Evolutionary conservation across 2,329 filamentous ascomycete genomes (phyloP), one percentile per base, ranked within the genome.

Genomic region (Colletotrichum shisoi): DNA sequence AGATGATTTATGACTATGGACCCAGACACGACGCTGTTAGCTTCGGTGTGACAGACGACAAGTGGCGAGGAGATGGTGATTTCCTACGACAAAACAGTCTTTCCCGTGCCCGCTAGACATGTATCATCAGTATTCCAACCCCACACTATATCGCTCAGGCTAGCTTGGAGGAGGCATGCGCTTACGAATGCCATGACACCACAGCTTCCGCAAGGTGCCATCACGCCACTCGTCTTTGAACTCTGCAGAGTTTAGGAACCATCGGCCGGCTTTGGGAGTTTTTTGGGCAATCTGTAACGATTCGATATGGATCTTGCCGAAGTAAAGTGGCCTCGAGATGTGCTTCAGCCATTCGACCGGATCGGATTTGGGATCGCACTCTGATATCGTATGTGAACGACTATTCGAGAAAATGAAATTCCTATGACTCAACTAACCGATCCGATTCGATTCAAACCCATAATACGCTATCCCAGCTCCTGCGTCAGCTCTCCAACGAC

Each of bases 111-210:
- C 42, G 61, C 61, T 63, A 27, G 5, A 34, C 15, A 34, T 2
- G 6, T 12, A 11, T 52, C 15, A 6, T 52, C 15, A 58, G 39
- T 27, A 6, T 27, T 31, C 2, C 15, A 19, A 5, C 12, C 12
- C 2, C 21, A 39, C 11, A n/a, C 3, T 5, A 31, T 5, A 13
- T 13, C 8, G 45, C 27, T 17, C 15, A n/a, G 12, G 12, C 4
- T 31, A 9, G 19, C 24, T 48, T 21, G 3, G 7, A 6, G 3
- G 7, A 6, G 15, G 27, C 15, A 37, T 39, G 12, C 46, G 31
- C 61, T 58, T 57, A 63, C 53, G 53, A 8, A 37, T 45, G n/a
- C 53, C 61, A 34, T 52, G 24, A 13, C 53, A 63, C 61, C 61
- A 58, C 9, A 63, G 19, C 24, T 17, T 63, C 19, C 61, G 40